Conservation (phyloP, 177 flowering plant genomes). For the Tripterygium wilfordii region DNA sequence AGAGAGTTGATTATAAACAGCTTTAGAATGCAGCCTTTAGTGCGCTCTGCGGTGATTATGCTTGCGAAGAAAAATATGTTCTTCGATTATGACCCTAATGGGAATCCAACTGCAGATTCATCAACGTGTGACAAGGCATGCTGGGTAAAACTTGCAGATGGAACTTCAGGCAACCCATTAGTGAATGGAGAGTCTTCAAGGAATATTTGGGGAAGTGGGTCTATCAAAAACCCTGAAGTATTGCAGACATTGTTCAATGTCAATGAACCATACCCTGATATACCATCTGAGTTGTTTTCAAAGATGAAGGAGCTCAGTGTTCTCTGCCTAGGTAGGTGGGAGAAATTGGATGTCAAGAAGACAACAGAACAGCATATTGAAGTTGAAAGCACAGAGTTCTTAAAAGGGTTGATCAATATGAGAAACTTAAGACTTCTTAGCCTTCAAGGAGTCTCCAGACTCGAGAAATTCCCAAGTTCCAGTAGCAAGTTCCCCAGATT, state of each 20-base stretch:
- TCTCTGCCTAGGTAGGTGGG: slow-evolving; percentile 38
- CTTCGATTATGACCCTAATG: slow-evolving; percentile 6
- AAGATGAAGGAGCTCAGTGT: slow-evolving; percentile 15
- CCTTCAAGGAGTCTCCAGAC: slow-evolving; percentile 38
- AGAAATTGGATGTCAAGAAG: no score
- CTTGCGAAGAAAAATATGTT: slow-evolving; percentile 8
- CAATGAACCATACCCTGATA: slow-evolving; percentile 10
- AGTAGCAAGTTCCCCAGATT: no score
- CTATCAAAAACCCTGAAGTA: background rate
- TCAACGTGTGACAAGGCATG: slow-evolving; percentile 5
- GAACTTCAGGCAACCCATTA: no score
- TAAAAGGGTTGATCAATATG: slow-evolving; percentile 8
- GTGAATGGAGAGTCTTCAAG: no score
- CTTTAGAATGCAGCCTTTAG: slow-evolving; percentile 17
- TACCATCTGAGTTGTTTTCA: slow-evolving; percentile 2
- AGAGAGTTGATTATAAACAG: background rate
- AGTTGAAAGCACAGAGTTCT: slow-evolving; percentile 14
- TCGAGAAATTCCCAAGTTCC: slow-evolving; percentile 19
- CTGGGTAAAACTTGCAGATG: background rate
- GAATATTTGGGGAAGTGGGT: no score
- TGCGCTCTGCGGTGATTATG: slow-evolving; percentile 10
- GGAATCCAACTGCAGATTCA: slow-evolving; percentile 3
- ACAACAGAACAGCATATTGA: slow-evolving; percentile 24
- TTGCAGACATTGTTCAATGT: slow-evolving; percentile 21
- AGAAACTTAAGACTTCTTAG: slow-evolving; percentile 23